phyloP scores from a whole-genome alignment of 257 asterid genomes.

The Fraxinus cuspidata region DNA sequence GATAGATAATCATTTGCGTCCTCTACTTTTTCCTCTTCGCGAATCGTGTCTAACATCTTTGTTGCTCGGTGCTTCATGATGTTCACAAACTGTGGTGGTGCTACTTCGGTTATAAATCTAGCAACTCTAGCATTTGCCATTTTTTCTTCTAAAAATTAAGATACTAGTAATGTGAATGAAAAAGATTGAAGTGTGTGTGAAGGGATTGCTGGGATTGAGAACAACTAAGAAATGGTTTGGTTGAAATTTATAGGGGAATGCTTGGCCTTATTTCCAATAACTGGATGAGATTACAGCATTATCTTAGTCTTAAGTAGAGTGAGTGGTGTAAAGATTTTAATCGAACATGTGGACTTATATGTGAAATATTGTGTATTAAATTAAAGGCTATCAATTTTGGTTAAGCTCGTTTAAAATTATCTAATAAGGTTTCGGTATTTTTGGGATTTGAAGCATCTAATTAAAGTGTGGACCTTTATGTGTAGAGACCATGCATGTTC shows the following conservation, averaged over 20 bases:
- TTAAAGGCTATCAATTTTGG: no score
- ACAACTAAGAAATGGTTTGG: neutral
- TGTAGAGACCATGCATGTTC: no score
- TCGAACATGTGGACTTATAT: no score
- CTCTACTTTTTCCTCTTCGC: conserved; percentile 62
- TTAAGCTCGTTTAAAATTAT: no score
- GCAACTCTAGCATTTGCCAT: conserved; percentile 62
- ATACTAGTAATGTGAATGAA: neutral
- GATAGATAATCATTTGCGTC: conserved; percentile 16
- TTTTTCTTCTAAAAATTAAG: neutral
- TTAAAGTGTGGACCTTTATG: no score
- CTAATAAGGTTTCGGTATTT: no score
- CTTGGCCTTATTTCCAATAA: neutral
- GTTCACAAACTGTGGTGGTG: conserved; percentile 59
- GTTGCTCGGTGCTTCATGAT: conserved; percentile 55
- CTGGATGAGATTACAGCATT: neutral
- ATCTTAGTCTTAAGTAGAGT: conserved; percentile 25
- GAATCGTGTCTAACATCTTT: conserved; percentile 62
- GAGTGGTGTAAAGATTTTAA: no score
- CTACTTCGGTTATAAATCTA: conserved; percentile 52
- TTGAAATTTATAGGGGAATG: conserved; percentile 34
- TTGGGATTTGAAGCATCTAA: no score
- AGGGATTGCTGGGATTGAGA: conserved; percentile 8
- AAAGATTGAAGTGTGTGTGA: neutral
- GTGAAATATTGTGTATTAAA: no score